Percentiles rank a stretch among this genome's conserved stretches.
Conservation (phyloP, 2,329 filamentous ascomycete genomes). For the Xylaria polymorpha region DNA sequence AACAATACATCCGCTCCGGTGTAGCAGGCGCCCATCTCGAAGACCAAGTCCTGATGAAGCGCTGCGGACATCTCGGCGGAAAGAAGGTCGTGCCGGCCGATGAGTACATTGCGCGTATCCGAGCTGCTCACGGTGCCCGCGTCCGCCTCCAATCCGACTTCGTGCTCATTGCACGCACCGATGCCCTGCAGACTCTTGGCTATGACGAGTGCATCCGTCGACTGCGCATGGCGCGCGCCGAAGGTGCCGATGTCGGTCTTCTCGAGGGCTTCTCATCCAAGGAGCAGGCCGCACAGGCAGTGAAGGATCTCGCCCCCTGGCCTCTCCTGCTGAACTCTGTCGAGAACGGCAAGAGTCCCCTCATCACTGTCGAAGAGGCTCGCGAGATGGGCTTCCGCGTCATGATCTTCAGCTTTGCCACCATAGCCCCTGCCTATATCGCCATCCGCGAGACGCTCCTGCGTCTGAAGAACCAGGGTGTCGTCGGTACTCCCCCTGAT, state of each 20-base stretch:
- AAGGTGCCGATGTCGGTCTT: slow-evolving; percentile 70
- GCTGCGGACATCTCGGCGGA: slow-evolving; percentile 71
- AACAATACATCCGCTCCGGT: slow-evolving; percentile 64
- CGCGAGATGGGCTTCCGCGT: slow-evolving; percentile 67
- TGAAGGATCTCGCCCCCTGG: slow-evolving; percentile 54
- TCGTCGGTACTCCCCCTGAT: slow-evolving; percentile 48
- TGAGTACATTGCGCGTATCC: slow-evolving; percentile 66
- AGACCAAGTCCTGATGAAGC: slow-evolving; percentile 65
- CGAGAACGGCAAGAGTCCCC: slow-evolving; percentile 65
- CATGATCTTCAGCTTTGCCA: slow-evolving; percentile 66
- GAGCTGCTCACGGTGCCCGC: slow-evolving; percentile 64
- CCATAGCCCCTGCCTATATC: slow-evolving; percentile 60
- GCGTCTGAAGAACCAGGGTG: slow-evolving; percentile 52
- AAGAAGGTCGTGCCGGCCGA: slow-evolving; percentile 68
- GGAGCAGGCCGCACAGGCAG: slow-evolving; percentile 61
- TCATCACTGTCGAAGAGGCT: slow-evolving; percentile 64
- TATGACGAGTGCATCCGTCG: slow-evolving; percentile 67
- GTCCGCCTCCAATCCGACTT: slow-evolving; percentile 64
- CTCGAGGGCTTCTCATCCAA: slow-evolving; percentile 67
- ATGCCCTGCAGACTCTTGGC: slow-evolving; percentile 67
- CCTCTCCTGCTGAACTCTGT: slow-evolving; percentile 69
- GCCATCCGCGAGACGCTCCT: slow-evolving; percentile 55
- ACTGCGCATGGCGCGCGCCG: slow-evolving; percentile 61
- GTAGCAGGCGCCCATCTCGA: slow-evolving; percentile 56
- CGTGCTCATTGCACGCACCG: slow-evolving; percentile 73